Conservation (phyloP, 2,329 filamentous ascomycete species). For the Tolypocladium tundrense region DNA sequence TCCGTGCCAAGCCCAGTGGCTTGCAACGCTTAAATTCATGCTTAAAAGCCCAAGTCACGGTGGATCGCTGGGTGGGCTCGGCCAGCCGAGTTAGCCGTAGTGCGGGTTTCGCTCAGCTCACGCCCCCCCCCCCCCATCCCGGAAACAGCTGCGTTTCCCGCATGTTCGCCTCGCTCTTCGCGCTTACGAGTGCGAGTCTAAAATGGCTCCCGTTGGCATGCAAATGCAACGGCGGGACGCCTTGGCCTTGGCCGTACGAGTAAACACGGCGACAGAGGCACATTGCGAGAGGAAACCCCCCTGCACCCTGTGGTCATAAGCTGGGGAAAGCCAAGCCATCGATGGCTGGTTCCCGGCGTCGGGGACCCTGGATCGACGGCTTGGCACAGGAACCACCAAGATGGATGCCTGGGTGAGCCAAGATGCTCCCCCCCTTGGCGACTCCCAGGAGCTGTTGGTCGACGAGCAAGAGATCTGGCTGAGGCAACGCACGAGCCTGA, state of each 20-base stretch:
- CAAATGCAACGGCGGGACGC: not conserved
- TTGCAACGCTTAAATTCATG: conserved; percentile 41
- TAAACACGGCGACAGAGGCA: not conserved
- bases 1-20: conserved; percentile 31
- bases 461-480: not conserved
- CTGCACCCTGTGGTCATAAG: not conserved
- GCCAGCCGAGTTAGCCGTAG: conserved; percentile 11
- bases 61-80: not conserved
- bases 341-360: not conserved
- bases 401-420: not conserved
- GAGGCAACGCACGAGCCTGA: not conserved
- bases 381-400: not conserved
- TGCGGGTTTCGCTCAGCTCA: conserved; percentile 1
- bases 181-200: not conserved
- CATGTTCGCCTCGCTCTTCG: not conserved
- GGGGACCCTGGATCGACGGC: not conserved
- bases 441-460: too few species aligned
- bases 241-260: not conserved
- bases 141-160: not conserved
- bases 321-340: not conserved
- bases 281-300: not conserved
- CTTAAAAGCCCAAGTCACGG: conserved; percentile 27
- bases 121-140: not conserved
- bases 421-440: not conserved
- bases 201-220: not conserved